Conservation (phyloP, 2,329 filamentous ascomycete genomes). For the Pseudogymnoascus verrucosus region DNA sequence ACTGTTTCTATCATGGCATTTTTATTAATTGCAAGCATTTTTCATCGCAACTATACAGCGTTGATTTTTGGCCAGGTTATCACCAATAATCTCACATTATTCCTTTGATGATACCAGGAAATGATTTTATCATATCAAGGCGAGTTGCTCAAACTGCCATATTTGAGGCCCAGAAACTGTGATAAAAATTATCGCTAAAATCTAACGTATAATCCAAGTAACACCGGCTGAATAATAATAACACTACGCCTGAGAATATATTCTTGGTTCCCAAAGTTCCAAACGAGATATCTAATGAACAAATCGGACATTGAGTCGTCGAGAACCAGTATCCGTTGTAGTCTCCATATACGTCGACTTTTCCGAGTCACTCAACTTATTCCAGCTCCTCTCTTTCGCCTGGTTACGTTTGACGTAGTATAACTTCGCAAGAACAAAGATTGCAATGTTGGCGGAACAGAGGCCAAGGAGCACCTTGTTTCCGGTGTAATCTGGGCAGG, state of each 20-base stretch:
- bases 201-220: not conserved
- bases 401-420: conserved; percentile 39
- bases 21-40: not conserved
- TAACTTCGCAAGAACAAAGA: conserved; percentile 36
- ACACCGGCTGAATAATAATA: not conserved
- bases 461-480: conserved; percentile 47
- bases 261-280: not conserved
- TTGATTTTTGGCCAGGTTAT: not conserved
- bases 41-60: not conserved
- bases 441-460: conserved; percentile 33
- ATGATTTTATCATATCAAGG: not conserved
- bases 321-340: conserved; percentile 31
- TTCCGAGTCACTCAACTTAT: conserved; percentile 27
- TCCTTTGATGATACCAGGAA: not conserved
- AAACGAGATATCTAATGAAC: not conserved
- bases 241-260: not conserved
- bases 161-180: not conserved
- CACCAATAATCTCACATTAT: not conserved
- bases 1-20: not conserved
- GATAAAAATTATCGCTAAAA: not conserved
- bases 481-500: conserved; percentile 34
- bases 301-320: conserved; percentile 24
- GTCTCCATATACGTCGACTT: conserved; percentile 35
- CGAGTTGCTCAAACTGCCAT: not conserved
- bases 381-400: conserved; percentile 15